Evolutionary conservation across 2,329 filamentous ascomycete genomes (phyloP).

Genomic region (Helotiales sp.): DNA sequence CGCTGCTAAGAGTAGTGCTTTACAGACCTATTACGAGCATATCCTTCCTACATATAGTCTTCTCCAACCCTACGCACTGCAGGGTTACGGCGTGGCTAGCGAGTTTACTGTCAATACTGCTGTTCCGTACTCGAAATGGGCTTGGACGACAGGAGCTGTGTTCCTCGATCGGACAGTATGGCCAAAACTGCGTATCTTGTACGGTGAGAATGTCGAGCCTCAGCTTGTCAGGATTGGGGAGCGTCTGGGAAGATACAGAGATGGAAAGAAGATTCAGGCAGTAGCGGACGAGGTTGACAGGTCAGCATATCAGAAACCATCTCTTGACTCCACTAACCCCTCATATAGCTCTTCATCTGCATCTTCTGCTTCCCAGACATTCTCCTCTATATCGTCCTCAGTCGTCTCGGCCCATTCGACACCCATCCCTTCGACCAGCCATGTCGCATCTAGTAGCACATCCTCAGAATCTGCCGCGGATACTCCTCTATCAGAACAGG

Average conservation of each 20-base stretch:
- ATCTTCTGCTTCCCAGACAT: constrained; percentile 31
- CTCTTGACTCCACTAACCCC: constrained; percentile 16
- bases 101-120: constrained; percentile 68
- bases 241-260: constrained; percentile 73
- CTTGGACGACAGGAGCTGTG: constrained; percentile 65
- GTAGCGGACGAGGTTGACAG: constrained; percentile 55
- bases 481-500: constrained; percentile 44
- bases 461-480: constrained; percentile 21
- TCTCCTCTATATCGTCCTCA: constrained; percentile 30
- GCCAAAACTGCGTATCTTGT: constrained; percentile 78
- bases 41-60: constrained; percentile 74
- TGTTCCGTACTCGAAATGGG: constrained; percentile 70
- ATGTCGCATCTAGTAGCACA: constrained; percentile 10
- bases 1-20: constrained; percentile 59
- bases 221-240: constrained; percentile 91
- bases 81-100: constrained; percentile 66
- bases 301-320: constrained; percentile 31
- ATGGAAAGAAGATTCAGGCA: constrained; percentile 61
- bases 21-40: constrained; percentile 70
- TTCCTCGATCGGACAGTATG: constrained; percentile 78
- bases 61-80: constrained; percentile 71
- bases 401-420: constrained; percentile 25
- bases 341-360: constrained; percentile 29
- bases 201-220: constrained; percentile 90
- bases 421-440: background rate